A percentile compares a stretch with the other conserved stretches of the same genome.
Conservation (phyloP, 2,329 filamentous ascomycete genomes). For the Pezicula rhizophila region DNA sequence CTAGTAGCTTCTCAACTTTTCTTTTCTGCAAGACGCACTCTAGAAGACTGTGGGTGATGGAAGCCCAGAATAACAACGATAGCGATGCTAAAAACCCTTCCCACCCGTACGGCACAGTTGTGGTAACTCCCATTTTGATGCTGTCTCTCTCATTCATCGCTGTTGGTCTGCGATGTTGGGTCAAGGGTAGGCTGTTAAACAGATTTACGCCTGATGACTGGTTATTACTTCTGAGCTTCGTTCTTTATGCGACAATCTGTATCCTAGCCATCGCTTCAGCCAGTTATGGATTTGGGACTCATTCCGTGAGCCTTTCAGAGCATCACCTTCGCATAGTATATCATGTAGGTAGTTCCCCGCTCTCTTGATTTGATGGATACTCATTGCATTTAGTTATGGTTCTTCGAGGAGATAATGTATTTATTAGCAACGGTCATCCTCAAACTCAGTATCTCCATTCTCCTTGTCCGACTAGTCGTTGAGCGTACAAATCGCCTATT, state of each 20-base stretch:
- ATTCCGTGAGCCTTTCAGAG: not conserved
- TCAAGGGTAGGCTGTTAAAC: not conserved
- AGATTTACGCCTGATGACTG: not conserved
- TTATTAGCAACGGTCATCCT: not conserved
- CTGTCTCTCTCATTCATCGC: not conserved
- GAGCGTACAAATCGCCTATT: not conserved
- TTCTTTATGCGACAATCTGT: not conserved
- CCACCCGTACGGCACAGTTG: not conserved
- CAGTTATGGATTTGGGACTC: not conserved
- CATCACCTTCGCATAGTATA: not conserved
- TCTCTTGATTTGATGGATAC: not conserved
- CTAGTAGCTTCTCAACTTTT: no score
- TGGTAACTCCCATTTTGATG: not conserved
- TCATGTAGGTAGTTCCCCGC: not conserved
- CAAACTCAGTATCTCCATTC: conserved; percentile 2
- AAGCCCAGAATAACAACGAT: not conserved
- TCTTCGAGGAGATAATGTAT: conserved; percentile 2
- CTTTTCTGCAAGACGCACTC: no score
- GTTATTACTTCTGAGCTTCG: not conserved
- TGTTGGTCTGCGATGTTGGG: not conserved
- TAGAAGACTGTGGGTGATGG: no score
- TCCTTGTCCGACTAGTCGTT: not conserved
- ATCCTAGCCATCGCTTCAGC: not conserved
- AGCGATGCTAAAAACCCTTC: not conserved
- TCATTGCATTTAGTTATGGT: not conserved